Percentiles rank a stretch among this genome's conserved stretches.
Conservation (phyloP, 2,329 filamentous ascomycete species). For the Xylariomycetidae sp. region DNA sequence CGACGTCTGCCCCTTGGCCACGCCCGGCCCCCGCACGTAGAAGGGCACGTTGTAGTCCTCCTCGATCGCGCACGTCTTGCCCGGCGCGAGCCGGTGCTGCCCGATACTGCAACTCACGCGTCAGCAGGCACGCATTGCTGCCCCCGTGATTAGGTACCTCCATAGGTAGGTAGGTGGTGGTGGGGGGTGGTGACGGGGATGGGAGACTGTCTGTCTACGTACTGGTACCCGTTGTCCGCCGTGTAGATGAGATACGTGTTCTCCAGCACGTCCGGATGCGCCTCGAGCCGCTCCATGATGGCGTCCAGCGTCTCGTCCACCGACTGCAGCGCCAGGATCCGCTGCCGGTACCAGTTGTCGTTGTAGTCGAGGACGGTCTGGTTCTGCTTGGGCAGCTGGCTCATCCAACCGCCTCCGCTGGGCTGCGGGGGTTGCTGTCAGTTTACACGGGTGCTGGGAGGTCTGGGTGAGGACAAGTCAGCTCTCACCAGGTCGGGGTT, state of each 20-base stretch:
- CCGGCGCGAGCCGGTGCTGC: constrained; percentile 48
- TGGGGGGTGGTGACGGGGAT: too few relatives aligned
- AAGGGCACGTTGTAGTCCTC: constrained; percentile 53
- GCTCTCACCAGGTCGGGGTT: constrained; percentile 45
- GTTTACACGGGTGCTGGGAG: too few relatives aligned
- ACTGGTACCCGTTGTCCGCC: constrained; percentile 52
- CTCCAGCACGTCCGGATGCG: constrained; percentile 31
- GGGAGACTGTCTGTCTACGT: too few relatives aligned
- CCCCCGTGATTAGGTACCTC: too few relatives aligned
- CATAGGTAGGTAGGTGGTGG: too few relatives aligned
- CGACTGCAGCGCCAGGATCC: constrained; percentile 43
- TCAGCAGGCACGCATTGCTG: too few relatives aligned
- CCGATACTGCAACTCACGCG: too few relatives aligned
- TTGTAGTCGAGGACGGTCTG: constrained; percentile 41
- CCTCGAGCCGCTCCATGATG: constrained; percentile 34
- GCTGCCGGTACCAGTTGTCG: constrained; percentile 44
- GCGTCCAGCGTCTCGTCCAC: constrained; percentile 49
- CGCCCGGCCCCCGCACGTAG: constrained; percentile 49
- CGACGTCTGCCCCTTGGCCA: constrained; percentile 20
- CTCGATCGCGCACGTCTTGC: constrained; percentile 48
- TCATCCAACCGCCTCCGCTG: constrained; percentile 36
- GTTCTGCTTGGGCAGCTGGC: constrained; percentile 36
- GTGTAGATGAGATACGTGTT: constrained; percentile 53
- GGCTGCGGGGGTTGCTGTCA: too few relatives aligned
- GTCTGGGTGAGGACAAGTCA: neutral